phyloP scores from a whole-genome alignment of 2,329 filamentous ascomycete species.

The Colletotrichum agaves region DNA sequence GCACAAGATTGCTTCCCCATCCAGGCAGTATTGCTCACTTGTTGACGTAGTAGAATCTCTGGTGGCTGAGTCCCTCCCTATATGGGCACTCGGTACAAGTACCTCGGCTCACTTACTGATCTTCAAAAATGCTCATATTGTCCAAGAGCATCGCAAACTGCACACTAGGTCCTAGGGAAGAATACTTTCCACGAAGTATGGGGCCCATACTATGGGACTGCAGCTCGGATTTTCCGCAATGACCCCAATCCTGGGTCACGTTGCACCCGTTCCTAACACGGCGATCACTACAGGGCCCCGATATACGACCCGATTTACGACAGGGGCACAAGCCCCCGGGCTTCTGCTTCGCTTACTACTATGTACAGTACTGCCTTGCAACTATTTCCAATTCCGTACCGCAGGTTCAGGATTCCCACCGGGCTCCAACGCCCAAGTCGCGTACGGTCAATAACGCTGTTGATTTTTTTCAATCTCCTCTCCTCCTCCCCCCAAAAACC shows the following conservation, averaged over 20 bases:
- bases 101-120: no score
- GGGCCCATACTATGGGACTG: no score
- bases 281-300: constrained; percentile 22
- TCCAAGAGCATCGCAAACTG: not conserved
- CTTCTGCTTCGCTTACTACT: not conserved
- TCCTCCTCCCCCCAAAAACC: not conserved
- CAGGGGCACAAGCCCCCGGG: not conserved
- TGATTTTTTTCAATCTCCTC: constrained; percentile 8
- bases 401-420: constrained; percentile 7
- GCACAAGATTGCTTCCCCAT: no score
- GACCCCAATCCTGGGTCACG: constrained; percentile 12
- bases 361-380: not conserved
- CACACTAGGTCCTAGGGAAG: not conserved
- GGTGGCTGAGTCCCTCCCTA: no score
- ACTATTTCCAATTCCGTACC: not conserved
- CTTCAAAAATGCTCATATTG: no score
- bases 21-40: no score
- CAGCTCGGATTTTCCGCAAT: constrained; percentile 1
- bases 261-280: constrained; percentile 21
- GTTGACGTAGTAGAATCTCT: no score
- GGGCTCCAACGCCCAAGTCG: not conserved
- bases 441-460: not conserved
- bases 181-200: not conserved
- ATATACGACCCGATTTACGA: constrained; percentile 21
- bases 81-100: no score